Conservation (phyloP, 2,329 filamentous ascomycete genomes). For the Aspergillus calidoustus region DNA sequence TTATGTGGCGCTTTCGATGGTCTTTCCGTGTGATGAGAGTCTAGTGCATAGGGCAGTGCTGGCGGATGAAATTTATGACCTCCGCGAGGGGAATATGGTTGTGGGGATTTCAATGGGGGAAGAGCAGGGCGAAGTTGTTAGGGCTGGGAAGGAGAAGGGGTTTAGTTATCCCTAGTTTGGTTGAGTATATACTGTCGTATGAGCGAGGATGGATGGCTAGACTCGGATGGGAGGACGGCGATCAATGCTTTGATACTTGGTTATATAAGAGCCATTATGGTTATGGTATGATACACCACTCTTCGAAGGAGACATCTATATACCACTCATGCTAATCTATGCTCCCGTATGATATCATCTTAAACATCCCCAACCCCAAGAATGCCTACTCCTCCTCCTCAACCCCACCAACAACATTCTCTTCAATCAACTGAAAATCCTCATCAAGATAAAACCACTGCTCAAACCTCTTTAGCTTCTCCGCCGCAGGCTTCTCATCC, state of each 20-base stretch:
- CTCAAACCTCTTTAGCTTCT: background rate
- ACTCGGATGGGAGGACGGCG: background rate
- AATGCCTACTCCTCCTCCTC: background rate
- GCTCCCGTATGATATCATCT: background rate
- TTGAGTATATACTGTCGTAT: background rate
- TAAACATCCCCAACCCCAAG: too few relatives aligned
- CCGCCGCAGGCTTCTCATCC: background rate
- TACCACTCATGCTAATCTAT: background rate
- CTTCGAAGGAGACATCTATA: background rate
- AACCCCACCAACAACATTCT: background rate
- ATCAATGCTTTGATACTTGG: background rate
- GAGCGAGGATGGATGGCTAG: background rate
- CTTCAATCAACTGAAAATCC: background rate
- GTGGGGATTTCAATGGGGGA: constrained; percentile 17
- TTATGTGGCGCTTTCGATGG: constrained; percentile 56
- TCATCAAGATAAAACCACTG: background rate
- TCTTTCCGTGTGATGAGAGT: constrained; percentile 56
- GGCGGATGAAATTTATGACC: constrained; percentile 44
- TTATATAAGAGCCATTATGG: background rate
- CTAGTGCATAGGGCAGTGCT: constrained; percentile 47
- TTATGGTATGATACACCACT: background rate
- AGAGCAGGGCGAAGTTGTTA: constrained; percentile 10
- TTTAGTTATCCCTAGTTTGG: background rate
- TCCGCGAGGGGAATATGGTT: constrained; percentile 13
- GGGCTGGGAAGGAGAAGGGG: constrained; percentile 17